Evolutionary conservation across 306 rosid genomes (phyloP), one percentile per base, ranked within the genome.

Genomic region (Glycine tomentella): DNA sequence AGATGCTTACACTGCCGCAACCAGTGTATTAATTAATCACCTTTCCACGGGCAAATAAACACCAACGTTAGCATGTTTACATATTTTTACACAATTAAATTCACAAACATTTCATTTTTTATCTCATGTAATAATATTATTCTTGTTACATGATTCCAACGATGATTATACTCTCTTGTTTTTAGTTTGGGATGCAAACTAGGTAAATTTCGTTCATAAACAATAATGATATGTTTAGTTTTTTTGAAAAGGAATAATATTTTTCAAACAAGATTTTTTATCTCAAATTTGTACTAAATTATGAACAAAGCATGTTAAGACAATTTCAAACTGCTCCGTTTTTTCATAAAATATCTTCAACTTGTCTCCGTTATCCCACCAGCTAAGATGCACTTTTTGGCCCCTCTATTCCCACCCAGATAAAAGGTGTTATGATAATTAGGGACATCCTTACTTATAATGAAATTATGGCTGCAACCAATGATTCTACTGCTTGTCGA

Each of bases 351-450:
- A 69, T 46, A 17, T 70, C 17, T 49, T 49, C 2, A 48, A 69
- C 8, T 7, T 70, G 59, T 51, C 59, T 69, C 6, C n/a, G 62
- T 8, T 31, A 25, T 25, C 61, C 62, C 12, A 12, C 51, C 82
- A 56, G 46, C 72, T 17, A 49, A 17, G 61, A 31, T 50, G 62
- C 69, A 82, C 78, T 70, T 82, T 82, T 64, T 58, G 78, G 64
- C 4, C 69, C 52, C 2, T 31, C 14, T n/a, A 36, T 38, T 44
- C 42, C 63, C 14, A 45, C 46, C 48, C 16, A 59, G 65, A 59
- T 69, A 58, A 45, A 76, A 76, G 46, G 65, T 69, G 77, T 7
- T 58, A 7, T 46, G 46, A 65, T 9, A 44, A 65, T 66, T 33
- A 16, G 63, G 17, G 76, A 16, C 69, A 53, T 17, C 44, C 2